Base-by-base conservation (phyloP, 2,329 filamentous ascomycete genomes). In the Monilinia polystroma region DNA sequence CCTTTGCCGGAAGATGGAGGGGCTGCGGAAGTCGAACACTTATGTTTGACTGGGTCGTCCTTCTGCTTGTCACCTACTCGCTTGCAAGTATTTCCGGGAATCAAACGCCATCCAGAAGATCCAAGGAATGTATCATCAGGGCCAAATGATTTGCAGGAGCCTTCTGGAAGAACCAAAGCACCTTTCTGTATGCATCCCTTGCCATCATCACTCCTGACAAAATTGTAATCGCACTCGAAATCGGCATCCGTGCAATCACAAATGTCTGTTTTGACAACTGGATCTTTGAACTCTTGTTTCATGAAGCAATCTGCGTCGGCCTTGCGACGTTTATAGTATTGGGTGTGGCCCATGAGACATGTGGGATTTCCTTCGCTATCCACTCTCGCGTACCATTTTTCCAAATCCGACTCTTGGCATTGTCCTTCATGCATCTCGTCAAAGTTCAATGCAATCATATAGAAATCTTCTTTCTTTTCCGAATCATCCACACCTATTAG, bases 161-260 rank as follows among this genome's bases (percentile, higher is more conserved):
- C 91, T 57, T 90, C 84, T 0, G 93, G 93, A 2, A 87, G 81
- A 2, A 82, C 77, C 54, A 96, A 77, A 3, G 85, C 87, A 35
- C 62, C 67, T 23, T 83, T 85, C 10, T 85, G 83, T 32, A 87
- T 82, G 76, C 95, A 98, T 69, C 89, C 83, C 60, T 85, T 85
- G 63, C 85, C 83, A 69, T 94, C 87, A 4, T 85, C 81, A 66
- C 83, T 82, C 72, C 86, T 85, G 68, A 87, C 81, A 76, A 97
- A 98, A 77, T 96, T 96, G 82, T 91, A 97, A 76, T 98, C 94
- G 77, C 95, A 99, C 79, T 99, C 95, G 76, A 96, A 99, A 77
- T 99, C 96, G 45, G 83, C 81, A 67, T 90, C 86, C 0, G 88
- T 87, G 78, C 95, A 99, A 52, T 91, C 87, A 81, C 95, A 99